Conservation (phyloP, 805 yeast genomes). For the Candida anglica region DNA sequence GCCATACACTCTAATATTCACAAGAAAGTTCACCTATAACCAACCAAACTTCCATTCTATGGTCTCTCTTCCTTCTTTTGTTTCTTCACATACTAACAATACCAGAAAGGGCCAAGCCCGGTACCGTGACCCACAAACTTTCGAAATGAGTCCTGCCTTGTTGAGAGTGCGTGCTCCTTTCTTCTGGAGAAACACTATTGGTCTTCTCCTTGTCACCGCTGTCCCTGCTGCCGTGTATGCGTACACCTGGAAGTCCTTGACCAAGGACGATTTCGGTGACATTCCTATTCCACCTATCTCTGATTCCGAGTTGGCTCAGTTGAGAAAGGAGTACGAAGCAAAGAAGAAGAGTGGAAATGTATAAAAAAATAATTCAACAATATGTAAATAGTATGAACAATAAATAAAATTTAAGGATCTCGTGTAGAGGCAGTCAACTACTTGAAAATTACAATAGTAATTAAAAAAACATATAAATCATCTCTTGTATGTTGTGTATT, state of each 20-base stretch:
- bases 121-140: conserved; percentile 60
- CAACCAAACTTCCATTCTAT: too few relatives aligned
- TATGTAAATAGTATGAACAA: too few relatives aligned
- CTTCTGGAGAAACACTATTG: conserved; percentile 70
- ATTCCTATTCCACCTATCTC: conserved; percentile 92
- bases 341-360: conserved; percentile 17
- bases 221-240: conserved; percentile 65
- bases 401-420: too few relatives aligned
- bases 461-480: too few relatives aligned
- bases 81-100: too few relatives aligned
- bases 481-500: too few relatives aligned
- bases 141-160: conserved; percentile 91
- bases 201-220: conserved; percentile 55
- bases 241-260: conserved; percentile 60
- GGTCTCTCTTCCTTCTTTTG: too few relatives aligned
- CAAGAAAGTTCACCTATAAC: too few relatives aligned
- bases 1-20: too few relatives aligned
- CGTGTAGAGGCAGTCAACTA: too few relatives aligned
- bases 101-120: conserved; percentile 39
- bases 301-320: conserved; percentile 67
- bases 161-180: conserved; percentile 86
- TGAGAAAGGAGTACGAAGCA: conserved; percentile 69
- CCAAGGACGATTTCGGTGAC: conserved; percentile 80
- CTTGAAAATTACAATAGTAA: too few relatives aligned
- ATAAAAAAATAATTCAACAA: too few relatives aligned